A percentile compares a stretch with the other conserved stretches of the same genome.
Conservation (phyloP, 2,329 filamentous ascomycete genomes). For the Cladophialophora chaetospira region DNA sequence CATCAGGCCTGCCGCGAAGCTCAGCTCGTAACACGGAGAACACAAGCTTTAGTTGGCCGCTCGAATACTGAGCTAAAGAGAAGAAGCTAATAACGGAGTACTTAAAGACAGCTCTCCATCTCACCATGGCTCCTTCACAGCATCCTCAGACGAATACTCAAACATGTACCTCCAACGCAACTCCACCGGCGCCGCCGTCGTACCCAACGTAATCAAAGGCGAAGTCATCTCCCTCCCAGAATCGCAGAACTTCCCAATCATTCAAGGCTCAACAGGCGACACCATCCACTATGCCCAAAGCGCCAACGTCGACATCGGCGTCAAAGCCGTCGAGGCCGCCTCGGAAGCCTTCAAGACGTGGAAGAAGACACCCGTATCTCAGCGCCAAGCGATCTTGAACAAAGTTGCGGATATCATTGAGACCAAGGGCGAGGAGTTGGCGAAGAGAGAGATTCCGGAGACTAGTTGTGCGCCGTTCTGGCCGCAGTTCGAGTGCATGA, state of each 20-base stretch:
- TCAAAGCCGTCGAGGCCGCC: slow-evolving; percentile 7
- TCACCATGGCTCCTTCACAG: too few species aligned
- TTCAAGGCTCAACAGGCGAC: slow-evolving; percentile 4
- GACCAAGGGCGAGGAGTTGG: slow-evolving; percentile 64
- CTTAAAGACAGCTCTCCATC: too few species aligned
- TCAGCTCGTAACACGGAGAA: too few species aligned
- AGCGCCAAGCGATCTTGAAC: slow-evolving; percentile 77
- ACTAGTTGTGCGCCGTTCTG: slow-evolving; percentile 8
- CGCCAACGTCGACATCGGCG: slow-evolving; percentile 13
- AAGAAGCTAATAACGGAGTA: too few species aligned
- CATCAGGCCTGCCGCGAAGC: too few species aligned
- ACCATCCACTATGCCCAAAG: slow-evolving; percentile 17
- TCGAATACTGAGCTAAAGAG: too few species aligned
- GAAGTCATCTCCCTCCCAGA: slow-evolving; percentile 6
- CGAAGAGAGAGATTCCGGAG: slow-evolving; percentile 7
- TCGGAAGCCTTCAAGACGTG: slow-evolving; percentile 16
- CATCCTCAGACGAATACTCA: too few species aligned
- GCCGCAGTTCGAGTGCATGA: slow-evolving; percentile 68
- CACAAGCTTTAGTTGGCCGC: too few species aligned
- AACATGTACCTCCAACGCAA: slow-evolving; percentile 2
- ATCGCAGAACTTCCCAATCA: slow-evolving; percentile 14
- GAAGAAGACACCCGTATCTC: slow-evolving; percentile 64
- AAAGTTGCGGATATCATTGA: slow-evolving; percentile 72
- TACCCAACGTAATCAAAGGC: slow-evolving; percentile 12
- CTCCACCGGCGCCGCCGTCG: neutral